These are phyloP conservation scores for Heterococcus sp. DNA, from an alignment of 108 stramenopile genomes.

Conservation along the genomic window DNA sequence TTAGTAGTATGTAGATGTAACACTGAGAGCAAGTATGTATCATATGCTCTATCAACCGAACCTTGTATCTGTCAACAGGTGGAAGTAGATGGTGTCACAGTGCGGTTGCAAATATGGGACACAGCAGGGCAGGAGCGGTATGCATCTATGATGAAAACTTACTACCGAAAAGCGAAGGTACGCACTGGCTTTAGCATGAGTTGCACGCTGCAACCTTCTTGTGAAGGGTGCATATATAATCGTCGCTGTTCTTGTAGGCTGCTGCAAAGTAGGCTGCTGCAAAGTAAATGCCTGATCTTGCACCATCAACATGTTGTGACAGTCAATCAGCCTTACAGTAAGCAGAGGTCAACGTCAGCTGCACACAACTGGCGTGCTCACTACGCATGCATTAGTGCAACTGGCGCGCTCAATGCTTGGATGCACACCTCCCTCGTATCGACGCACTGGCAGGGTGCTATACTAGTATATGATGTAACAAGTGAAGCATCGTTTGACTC, in stretches of 20 bases:
- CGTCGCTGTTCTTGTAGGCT: neutral
- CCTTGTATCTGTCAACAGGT: too few relatives aligned
- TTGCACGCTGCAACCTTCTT: neutral
- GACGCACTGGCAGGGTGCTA: constrained; percentile 37
- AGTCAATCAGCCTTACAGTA: neutral
- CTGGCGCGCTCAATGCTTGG: neutral
- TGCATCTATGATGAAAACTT: constrained; percentile 46
- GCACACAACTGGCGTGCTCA: neutral
- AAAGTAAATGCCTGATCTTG: neutral
- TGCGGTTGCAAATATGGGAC: constrained; percentile 47
- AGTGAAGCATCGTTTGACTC: constrained; percentile 36
- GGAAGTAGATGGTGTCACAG: neutral
- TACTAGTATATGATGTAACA: constrained; percentile 52
- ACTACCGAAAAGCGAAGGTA: constrained; percentile 43
- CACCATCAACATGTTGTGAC: neutral
- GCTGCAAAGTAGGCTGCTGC: neutral
- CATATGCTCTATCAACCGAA: too few relatives aligned
- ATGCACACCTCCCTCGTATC: too few relatives aligned
- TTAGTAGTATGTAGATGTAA: neutral
- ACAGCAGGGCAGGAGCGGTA: constrained; percentile 58
- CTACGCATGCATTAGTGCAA: neutral
- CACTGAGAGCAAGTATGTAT: too few relatives aligned
- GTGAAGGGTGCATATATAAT: neutral
- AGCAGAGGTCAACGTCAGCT: neutral
- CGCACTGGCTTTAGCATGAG: neutral